A percentile compares a stretch with the other conserved stretches of the same genome.
These are phyloP conservation scores for Parachlorella kessleri DNA, from an alignment of 139 green algal species.

Conservation along the genomic window DNA sequence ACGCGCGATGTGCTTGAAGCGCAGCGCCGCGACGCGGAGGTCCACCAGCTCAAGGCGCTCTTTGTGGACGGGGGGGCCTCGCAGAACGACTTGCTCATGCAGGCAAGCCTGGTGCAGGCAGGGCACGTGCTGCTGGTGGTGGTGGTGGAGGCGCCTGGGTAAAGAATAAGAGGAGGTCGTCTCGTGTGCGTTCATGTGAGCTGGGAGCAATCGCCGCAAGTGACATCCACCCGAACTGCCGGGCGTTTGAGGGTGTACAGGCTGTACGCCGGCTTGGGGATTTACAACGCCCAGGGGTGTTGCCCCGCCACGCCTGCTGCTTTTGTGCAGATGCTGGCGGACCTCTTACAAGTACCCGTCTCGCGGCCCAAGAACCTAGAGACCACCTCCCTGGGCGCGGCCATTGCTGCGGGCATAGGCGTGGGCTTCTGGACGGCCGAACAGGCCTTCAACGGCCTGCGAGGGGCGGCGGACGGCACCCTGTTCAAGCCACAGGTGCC, in stretches of 20 bases:
- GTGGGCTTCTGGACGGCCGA: conserved; percentile 81
- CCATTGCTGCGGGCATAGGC: conserved; percentile 87
- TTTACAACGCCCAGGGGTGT: too few species aligned
- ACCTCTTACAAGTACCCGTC: conserved; percentile 81
- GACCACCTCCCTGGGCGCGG: conserved; percentile 92
- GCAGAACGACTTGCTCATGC: conserved; percentile 92
- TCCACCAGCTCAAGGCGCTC: conserved; percentile 48
- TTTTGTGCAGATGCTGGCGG: conserved; percentile 91
- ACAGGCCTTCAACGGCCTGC: conserved; percentile 39
- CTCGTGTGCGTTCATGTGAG: too few species aligned
- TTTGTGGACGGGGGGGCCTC: conserved; percentile 92
- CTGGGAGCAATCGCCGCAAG: too few species aligned
- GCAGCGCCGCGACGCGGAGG: conserved; percentile 68
- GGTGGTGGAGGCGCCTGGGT: too few species aligned
- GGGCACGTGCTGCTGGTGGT: too few species aligned
- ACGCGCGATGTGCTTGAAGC: conserved; percentile 89
- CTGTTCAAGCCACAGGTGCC: conserved; percentile 38
- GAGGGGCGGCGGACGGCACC: neutral
- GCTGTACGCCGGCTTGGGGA: too few species aligned
- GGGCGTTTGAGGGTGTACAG: too few species aligned
- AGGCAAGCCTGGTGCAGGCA: too few species aligned
- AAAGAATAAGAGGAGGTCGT: too few species aligned
- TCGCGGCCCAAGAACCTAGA: conserved; percentile 84
- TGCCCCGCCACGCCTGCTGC: conserved; percentile 70
- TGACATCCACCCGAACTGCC: too few species aligned